Base-by-base conservation (phyloP, 2,329 filamentous ascomycete species). In the Aspergillus sp. region DNA sequence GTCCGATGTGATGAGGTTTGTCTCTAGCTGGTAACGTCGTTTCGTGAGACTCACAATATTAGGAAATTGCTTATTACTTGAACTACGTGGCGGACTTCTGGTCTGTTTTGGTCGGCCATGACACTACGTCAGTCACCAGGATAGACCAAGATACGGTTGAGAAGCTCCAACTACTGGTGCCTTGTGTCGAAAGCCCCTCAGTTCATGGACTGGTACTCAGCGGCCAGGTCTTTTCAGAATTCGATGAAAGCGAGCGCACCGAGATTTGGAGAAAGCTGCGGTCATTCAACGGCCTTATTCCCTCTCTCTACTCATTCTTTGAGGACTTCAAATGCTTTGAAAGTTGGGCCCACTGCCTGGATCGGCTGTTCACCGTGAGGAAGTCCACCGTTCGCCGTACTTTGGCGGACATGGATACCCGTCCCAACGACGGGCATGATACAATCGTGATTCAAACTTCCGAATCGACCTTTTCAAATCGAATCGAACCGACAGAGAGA, bases 241-340 rank as follows among this genome's bases (percentile, higher is more conserved):
- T 68, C 39, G 55, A 38, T 38, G 43, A 64, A 8, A 30, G 56
- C 47, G 58, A 66, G 48, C 26, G 30, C 7, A 32, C 8, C 8
- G 42, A 24, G 3, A 55, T 58, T 17, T 58, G 26, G 48, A 36
- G 17, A 7, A 8, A 17, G 6, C 9, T 55, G 2, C 17, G 49
- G 17, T 24, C 7, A 11, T 43, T 43, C 17, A 8, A 55, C 9
- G n/a, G 48, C 2, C 24, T 49, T 9, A 26, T 58, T 44, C 56
- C 68, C 6, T 76, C 69, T 39, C 67, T 77, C 30, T 66, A 67
- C 54, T 72, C 61, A 26, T 76, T 77, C 60, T 77, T 77, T 55
- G 56, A 72, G 49, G 69, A 77, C 54, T 57, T 76, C 8, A 70
- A 68, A 44, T 76, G 71, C 53, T 55, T 76, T 3, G 61, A 70